These are phyloP conservation scores for Citrus hindsii DNA, from an alignment of 345 rosid genomes.

Conservation along the genomic window DNA sequence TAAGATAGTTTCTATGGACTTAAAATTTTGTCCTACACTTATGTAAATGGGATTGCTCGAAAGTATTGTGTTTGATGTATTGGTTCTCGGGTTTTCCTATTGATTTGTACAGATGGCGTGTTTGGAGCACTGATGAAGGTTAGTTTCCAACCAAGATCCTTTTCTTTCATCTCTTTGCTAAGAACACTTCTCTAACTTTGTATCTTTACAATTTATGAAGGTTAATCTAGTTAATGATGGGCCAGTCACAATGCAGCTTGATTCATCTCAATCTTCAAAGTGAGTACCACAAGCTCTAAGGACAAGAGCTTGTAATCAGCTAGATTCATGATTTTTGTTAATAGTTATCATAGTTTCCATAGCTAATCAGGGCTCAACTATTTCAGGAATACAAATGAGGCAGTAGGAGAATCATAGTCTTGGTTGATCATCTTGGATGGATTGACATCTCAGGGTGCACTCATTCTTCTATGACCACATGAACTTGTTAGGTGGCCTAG, in stretches of 20 bases:
- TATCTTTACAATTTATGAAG: conserved; percentile 26
- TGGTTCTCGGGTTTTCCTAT: background rate
- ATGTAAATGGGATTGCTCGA: background rate
- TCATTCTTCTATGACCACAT: background rate
- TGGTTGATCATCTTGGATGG: background rate
- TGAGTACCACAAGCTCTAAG: conserved; percentile 26
- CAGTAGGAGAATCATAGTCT: conserved; percentile 24
- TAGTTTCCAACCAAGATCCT: background rate
- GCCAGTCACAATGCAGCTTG: conserved; percentile 90
- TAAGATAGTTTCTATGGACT: background rate
- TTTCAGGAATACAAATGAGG: conserved; percentile 28
- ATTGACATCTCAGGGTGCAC: background rate
- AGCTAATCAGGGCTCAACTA: background rate
- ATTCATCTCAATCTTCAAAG: conserved; percentile 66
- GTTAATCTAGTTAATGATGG: conserved; percentile 86
- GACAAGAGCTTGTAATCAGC: background rate
- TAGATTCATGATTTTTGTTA: background rate
- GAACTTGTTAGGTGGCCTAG: background rate
- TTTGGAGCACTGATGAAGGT: conserved; percentile 96
- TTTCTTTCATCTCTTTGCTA: background rate
- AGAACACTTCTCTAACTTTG: background rate
- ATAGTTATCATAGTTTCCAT: background rate
- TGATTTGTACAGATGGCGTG: conserved; percentile 51
- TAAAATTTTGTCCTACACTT: background rate
- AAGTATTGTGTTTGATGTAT: background rate